These are phyloP conservation scores for Xylaria acuta DNA, from an alignment of 495 filamentous ascomycete species.

Conservation along the genomic window DNA sequence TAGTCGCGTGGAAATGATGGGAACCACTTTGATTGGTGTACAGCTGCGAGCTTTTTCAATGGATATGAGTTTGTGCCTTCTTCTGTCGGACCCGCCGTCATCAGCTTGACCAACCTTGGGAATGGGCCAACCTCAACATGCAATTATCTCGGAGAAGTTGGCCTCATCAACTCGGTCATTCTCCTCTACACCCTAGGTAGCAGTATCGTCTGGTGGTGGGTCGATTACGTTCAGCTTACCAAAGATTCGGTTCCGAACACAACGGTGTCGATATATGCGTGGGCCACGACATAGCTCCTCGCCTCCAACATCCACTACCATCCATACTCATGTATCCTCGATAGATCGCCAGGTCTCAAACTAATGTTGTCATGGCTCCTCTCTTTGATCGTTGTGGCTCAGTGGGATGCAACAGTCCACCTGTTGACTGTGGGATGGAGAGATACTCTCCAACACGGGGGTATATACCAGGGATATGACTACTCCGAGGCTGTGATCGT, in stretches of 20 bases:
- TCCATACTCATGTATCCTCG: conserved; percentile 20
- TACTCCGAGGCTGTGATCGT: not conserved
- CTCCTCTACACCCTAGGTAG: not conserved
- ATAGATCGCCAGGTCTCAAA: conserved; percentile 11
- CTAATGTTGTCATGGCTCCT: conserved; percentile 15
- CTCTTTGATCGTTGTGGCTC: conserved; percentile 9
- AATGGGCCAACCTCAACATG: not conserved
- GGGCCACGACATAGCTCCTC: conserved; percentile 8
- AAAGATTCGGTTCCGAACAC: conserved; percentile 12
- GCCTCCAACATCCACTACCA: conserved; percentile 18
- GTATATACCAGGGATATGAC: conserved; percentile 17
- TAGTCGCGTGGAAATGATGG: not conserved
- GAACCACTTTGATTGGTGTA: not conserved
- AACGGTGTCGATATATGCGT: conserved; percentile 20
- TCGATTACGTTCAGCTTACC: not conserved
- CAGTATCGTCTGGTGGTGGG: conserved; percentile 3
- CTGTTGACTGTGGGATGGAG: conserved; percentile 14
- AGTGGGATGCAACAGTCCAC: conserved; percentile 17
- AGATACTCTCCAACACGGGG: not conserved
- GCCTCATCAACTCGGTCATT: not conserved
- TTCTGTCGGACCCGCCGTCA: not conserved
- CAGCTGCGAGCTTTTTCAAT: not conserved
- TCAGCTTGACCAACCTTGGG: not conserved
- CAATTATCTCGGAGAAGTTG: not conserved
- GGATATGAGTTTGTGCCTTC: not conserved